phyloP scores from a whole-genome alignment of 2,329 filamentous ascomycete species.

The Neonectria punicea region DNA sequence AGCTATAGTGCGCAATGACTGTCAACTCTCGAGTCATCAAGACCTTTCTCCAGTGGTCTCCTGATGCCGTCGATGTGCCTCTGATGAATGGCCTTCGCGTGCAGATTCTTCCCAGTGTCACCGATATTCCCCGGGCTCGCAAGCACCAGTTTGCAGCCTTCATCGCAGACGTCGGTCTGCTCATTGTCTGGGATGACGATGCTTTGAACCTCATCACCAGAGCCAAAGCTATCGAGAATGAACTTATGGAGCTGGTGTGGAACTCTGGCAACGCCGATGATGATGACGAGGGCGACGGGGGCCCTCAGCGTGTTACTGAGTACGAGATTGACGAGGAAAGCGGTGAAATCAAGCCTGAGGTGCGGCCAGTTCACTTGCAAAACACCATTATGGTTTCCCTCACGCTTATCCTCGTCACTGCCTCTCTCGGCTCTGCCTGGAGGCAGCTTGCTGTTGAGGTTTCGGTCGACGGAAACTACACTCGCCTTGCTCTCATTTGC shows the following conservation, averaged over 20 bases:
- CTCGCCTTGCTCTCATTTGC: constrained; percentile 71
- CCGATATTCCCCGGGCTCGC: constrained; percentile 75
- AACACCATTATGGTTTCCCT: constrained; percentile 76
- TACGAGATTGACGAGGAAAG: constrained; percentile 77
- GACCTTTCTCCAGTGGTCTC: constrained; percentile 78
- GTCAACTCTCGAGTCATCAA: constrained; percentile 84
- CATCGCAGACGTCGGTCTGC: constrained; percentile 73
- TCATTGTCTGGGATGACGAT: constrained; percentile 87
- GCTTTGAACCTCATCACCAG: constrained; percentile 75
- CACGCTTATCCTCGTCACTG: constrained; percentile 72
- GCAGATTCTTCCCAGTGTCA: constrained; percentile 78
- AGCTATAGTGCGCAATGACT: constrained; percentile 77
- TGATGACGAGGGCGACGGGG: constrained; percentile 61
- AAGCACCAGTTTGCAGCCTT: constrained; percentile 87
- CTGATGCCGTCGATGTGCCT: constrained; percentile 78
- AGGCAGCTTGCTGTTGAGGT: constrained; percentile 76
- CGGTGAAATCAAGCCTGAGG: constrained; percentile 72
- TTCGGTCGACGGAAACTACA: constrained; percentile 70
- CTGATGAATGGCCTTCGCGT: constrained; percentile 80
- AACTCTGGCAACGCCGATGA: constrained; percentile 67
- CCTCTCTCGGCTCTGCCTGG: constrained; percentile 76
- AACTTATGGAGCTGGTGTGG: constrained; percentile 83
- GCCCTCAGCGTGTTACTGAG: constrained; percentile 55
- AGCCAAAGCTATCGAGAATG: constrained; percentile 77
- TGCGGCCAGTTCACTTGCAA: constrained; percentile 73